Conservation (phyloP, 768 basidiomycete genomes). For the Kwoniella bestiolae region DNA sequence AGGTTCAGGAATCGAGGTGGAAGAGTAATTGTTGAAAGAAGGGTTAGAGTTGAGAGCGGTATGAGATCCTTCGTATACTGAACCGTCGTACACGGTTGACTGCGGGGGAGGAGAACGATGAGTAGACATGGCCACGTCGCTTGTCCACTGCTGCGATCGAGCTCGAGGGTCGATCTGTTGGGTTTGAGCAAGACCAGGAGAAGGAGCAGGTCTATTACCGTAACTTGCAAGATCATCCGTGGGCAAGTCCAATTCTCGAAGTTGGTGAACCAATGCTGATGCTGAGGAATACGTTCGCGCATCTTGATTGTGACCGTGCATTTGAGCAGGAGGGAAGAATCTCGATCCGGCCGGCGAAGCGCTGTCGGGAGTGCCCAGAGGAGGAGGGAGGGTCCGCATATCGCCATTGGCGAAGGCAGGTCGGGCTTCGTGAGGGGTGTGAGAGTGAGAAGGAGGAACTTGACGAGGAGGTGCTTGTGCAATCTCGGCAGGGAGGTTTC, state of each 20-base stretch:
- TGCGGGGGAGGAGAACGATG: conserved; percentile 30
- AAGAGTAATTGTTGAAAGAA: conserved; percentile 26
- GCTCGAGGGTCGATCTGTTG: conserved; percentile 12
- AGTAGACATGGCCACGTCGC: conserved; percentile 20
- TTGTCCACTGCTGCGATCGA: conserved; percentile 25
- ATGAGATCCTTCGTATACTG: conserved; percentile 48
- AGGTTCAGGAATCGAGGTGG: not conserved
- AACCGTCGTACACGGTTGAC: conserved; percentile 54
- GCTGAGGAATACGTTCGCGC: conserved; percentile 33
- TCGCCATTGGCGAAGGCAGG: conserved; percentile 53
- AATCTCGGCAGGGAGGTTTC: conserved; percentile 22
- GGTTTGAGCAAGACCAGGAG: conserved; percentile 26
- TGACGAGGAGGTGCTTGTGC: conserved; percentile 38
- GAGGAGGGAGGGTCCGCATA: conserved; percentile 51
- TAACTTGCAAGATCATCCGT: conserved; percentile 56
- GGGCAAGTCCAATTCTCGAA: conserved; percentile 57
- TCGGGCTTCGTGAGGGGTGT: conserved; percentile 43
- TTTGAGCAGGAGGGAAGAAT: conserved; percentile 53
- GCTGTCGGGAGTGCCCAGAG: conserved; percentile 42
- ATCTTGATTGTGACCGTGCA: conserved; percentile 61
- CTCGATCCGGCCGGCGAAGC: conserved; percentile 5
- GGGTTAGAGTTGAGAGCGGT: conserved; percentile 20
- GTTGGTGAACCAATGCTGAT: conserved; percentile 55
- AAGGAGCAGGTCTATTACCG: conserved; percentile 45
- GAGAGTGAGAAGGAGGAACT: conserved; percentile 48